Evolutionary conservation across 192 early-diverging fungal species (phyloP).

Genomic region (Phlyctochytrium arcticum): DNA sequence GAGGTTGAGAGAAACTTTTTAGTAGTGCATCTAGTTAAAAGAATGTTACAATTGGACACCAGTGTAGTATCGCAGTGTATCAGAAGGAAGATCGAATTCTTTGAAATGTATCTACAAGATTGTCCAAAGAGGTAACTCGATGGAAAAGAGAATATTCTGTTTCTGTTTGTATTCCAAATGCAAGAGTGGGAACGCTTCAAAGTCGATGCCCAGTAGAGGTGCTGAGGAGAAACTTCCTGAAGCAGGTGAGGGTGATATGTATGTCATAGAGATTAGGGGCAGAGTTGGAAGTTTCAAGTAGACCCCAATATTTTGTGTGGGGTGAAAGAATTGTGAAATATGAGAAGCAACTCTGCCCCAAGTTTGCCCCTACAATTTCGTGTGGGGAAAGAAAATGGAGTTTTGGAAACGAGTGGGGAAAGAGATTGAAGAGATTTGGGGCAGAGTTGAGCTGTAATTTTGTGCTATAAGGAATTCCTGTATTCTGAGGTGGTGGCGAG

Average conservation of each 20-base stretch:
- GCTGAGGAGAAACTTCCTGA: no score
- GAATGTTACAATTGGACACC: background rate
- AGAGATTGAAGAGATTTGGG: background rate
- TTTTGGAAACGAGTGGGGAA: background rate
- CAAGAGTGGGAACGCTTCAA: background rate
- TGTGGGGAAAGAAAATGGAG: background rate
- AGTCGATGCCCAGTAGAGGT: no score
- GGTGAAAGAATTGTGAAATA: background rate
- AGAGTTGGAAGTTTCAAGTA: no score
- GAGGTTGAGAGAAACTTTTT: no score
- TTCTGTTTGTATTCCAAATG: background rate
- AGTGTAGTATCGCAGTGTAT: no score
- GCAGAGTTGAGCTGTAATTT: no score
- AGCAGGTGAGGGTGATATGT: no score
- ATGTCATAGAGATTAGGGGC: no score
- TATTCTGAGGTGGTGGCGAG: background rate
- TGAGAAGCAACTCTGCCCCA: background rate
- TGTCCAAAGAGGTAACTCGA: background rate
- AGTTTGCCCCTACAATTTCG: background rate
- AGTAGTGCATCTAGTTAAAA: background rate
- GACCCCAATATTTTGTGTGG: no score
- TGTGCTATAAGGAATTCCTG: no score
- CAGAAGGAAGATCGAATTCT: no score
- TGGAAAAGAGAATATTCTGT: background rate
- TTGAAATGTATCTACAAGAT: constrained; percentile 2